Evolutionary conservation across 257 asterid genomes (phyloP).

Genomic region (Solanum pennellii): DNA sequence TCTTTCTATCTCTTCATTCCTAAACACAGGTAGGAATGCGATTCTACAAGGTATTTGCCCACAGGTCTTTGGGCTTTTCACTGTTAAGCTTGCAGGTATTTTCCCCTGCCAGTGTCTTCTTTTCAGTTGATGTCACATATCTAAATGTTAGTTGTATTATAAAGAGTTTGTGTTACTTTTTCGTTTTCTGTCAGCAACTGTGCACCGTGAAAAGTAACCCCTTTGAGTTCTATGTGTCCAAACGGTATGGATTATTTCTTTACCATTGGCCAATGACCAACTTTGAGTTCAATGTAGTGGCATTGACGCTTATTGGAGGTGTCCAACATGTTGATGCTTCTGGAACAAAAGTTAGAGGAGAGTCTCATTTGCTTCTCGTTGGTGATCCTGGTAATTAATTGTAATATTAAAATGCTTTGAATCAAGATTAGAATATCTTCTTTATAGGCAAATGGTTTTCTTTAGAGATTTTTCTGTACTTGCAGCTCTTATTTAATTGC

Average conservation of each 20-base stretch:
- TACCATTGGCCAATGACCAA: background rate
- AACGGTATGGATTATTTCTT: background rate
- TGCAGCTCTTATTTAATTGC: background rate
- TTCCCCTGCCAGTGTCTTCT: background rate
- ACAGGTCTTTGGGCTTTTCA: slow-evolving; percentile 93
- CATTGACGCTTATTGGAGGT: slow-evolving; percentile 86
- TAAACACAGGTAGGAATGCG: slow-evolving; percentile 80
- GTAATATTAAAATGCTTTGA: background rate
- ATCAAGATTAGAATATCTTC: background rate
- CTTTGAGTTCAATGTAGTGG: slow-evolving; percentile 38
- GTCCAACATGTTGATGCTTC: slow-evolving; percentile 95
- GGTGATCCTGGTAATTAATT: slow-evolving; percentile 89
- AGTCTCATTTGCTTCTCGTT: slow-evolving; percentile 94
- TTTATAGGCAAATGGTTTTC: background rate
- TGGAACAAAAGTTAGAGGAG: slow-evolving; percentile 95
- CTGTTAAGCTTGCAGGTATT: slow-evolving; percentile 96
- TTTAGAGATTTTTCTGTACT: background rate
- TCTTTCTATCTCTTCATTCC: background rate
- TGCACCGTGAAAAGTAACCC: background rate
- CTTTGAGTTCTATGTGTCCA: background rate
- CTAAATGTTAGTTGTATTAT: background rate
- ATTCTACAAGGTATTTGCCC: slow-evolving; percentile 88
- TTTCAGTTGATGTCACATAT: background rate
- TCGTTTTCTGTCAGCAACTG: background rate
- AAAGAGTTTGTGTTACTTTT: background rate